Evolutionary conservation across 148 eudicot genomes (phyloP), one percentile per base, ranked within the genome.

Genomic region (Rhododendron henanense): DNA sequence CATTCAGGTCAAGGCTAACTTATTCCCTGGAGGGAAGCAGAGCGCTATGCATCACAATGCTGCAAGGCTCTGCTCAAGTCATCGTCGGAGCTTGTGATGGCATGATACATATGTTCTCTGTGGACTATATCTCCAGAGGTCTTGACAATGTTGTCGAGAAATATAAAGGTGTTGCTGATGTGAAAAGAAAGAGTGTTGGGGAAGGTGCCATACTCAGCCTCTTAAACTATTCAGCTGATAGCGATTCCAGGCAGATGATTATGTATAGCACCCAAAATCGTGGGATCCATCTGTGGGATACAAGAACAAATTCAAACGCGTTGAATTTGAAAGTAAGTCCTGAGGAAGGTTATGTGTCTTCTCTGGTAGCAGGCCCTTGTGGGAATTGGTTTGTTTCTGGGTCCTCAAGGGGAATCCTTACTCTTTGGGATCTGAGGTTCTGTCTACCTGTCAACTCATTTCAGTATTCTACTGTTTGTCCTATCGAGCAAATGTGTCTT

Each of bases 381-480:
- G 99, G 99, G 82, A 95, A 97, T 89, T 97, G 99, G 99, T 97
- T 97, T 89, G 93, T 97, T 47, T 94, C 99, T 14, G 99, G 99
- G 45, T 97, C 99, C 77, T 95, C 98, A 45, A 92, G 99, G 90
- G 98, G 99, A 57, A 93, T 94, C 84, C 90, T 97, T 89, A 97
- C 98, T 79, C 91, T 97, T 79, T 97, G 99, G 99, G 99, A 97
- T 92, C 89, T 95, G 84, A 91, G 99, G 88, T 97, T 97, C 81
- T 92, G 93, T 85, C 88, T 97, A 84, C 99, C 98, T 15, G 98
- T 97, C 50, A 93, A 97, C 87, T 90, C 95, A 31, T 97, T 98
- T 98, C 94, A 92, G 83, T 94, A 92, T 91, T 93, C 99, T 76
- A 86, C 88, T 89, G 92, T 92, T 57, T 94, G 98, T 85, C 94